Base-by-base conservation (phyloP, 768 basidiomycete species). In the Boletus rubescentipes region DNA sequence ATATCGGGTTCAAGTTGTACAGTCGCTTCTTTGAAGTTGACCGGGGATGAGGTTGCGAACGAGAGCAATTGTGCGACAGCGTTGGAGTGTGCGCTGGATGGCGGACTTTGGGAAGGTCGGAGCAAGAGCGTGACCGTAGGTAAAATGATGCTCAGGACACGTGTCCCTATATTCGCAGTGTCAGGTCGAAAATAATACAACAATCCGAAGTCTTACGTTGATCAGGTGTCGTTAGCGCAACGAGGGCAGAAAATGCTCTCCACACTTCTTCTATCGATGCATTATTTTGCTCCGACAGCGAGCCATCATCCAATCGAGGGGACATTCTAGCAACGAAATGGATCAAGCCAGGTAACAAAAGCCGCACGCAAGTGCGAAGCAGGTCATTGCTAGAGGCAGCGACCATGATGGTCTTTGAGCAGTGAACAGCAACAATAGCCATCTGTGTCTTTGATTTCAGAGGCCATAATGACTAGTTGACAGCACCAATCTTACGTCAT, bases 341-440 rank as follows among this genome's bases (percentile, higher is more conserved):
- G n/a, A 98, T 83, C 54, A 96, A 72, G 1, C 85, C 87, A 0
- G 94, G 92, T 5, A 98, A 68, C 15, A 98, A 75, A 39, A 89
- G 76, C 44, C 82, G 78, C 8, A 82, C 77, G 59, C 89, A 91
- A 53, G 87, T 84, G 15, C 84, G 82, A 20, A 98, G 79, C 11
- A 86, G 71, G 1, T 80, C 72, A 48, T 82, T 86, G 5, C 85
- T 86, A 3, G 84, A 74, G 0, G 92, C 87, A 3, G 94, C 85
- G 6, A 82, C 68, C 34, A 92, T 78, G 38, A 98, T 73, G 0
- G 94, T 95, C 65, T 89, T 91, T 2, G 89, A 84, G 63, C 96
- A 98, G 61, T 98, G 93, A 2, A 88, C 83, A 2, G 94, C 93
- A 3, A 90, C 91, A n/a, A 92, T 67, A 2, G 89, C 84, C 37